Conservation (phyloP, 2,329 filamentous ascomycete species). For the Myriosclerotinia scirpicola region DNA sequence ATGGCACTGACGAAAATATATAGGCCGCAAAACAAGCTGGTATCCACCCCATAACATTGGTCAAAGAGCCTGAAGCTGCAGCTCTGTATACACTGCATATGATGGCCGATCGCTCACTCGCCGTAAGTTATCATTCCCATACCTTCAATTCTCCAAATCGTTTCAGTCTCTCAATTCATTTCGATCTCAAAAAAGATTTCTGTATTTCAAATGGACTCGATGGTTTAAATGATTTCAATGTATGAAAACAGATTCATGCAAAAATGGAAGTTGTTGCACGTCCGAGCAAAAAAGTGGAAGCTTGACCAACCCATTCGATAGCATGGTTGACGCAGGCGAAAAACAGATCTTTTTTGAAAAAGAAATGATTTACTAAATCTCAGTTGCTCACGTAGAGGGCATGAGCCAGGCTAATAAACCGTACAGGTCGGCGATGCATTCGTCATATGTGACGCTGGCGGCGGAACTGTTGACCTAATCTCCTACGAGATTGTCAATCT, state of each 20-base stretch:
- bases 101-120: slow-evolving; percentile 21
- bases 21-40: slow-evolving; percentile 27
- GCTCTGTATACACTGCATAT: slow-evolving; percentile 28
- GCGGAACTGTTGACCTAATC: slow-evolving; percentile 42
- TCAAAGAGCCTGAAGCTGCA: slow-evolving; percentile 31
- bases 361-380: neutral
- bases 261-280: no score
- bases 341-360: neutral
- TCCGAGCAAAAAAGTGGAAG: neutral
- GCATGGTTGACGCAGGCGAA: neutral
- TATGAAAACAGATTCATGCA: no score
- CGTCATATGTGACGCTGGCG: slow-evolving; percentile 39
- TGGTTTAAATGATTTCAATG: no score
- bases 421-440: slow-evolving; percentile 36
- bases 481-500: slow-evolving; percentile 35
- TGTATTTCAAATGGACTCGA: no score
- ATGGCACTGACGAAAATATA: neutral
- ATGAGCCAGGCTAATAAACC: neutral
- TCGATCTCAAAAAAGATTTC: no score
- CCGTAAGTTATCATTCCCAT: slow-evolving; percentile 30
- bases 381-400: slow-evolving; percentile 13
- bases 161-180: no score
- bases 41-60: slow-evolving; percentile 20
- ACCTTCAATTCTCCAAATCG: neutral
- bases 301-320: neutral